Evolutionary conservation across 1,284 basidiomycete species (phyloP).

Genomic region (Gymnopus androsaceus): DNA sequence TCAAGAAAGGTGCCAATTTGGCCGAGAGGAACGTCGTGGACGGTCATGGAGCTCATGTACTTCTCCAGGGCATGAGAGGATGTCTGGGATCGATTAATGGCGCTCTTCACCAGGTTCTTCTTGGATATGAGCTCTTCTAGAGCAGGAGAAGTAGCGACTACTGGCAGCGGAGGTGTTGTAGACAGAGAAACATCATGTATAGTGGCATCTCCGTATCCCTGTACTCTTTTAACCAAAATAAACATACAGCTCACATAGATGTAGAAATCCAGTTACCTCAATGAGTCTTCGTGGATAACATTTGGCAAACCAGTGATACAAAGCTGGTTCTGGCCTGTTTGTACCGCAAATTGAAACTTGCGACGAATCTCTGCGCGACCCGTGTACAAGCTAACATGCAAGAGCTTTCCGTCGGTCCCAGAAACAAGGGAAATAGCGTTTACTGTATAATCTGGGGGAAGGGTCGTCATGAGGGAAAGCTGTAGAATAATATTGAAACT

Average conservation of each 20-base stretch:
- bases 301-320: slow-evolving; percentile 31
- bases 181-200: slow-evolving; percentile 32
- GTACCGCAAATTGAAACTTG: slow-evolving; percentile 30
- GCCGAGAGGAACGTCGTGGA: slow-evolving; percentile 29
- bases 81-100: slow-evolving; percentile 15
- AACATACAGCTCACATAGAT: neutral
- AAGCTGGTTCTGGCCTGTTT: slow-evolving; percentile 35
- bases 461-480: slow-evolving; percentile 1
- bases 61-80: slow-evolving; percentile 26
- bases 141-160: slow-evolving; percentile 14
- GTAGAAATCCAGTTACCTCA: slow-evolving; percentile 28
- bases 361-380: slow-evolving; percentile 36
- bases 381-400: slow-evolving; percentile 34
- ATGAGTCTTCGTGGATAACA: slow-evolving; percentile 30
- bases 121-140: slow-evolving; percentile 25
- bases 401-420: slow-evolving; percentile 31
- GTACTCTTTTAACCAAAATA: slow-evolving; percentile 23
- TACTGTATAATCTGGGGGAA: neutral
- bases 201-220: slow-evolving; percentile 28
- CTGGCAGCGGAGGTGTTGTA: slow-evolving; percentile 1
- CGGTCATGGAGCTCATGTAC: slow-evolving; percentile 33
- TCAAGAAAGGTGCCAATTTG: slow-evolving; percentile 34
- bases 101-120: neutral
- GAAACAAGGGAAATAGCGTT: slow-evolving; percentile 28
- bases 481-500: no score